phyloP scores from a whole-genome alignment of 176 grass and related monocot genomes.

The Aegilops sharonensis region DNA sequence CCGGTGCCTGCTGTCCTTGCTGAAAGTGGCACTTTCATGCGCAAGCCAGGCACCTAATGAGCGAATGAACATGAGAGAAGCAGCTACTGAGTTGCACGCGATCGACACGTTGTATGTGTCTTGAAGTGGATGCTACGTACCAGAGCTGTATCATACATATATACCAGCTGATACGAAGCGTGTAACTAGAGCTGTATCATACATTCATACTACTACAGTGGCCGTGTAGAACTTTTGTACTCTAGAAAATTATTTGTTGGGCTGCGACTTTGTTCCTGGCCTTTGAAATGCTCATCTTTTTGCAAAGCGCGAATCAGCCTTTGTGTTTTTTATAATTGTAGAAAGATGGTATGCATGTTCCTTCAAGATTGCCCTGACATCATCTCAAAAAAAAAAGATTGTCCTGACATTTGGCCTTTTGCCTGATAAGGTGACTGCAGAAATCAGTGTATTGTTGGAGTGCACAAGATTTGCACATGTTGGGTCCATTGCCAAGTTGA shows the following conservation, averaged over 20 bases:
- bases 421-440: not conserved
- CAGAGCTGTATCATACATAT: too few relatives aligned
- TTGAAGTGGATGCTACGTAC: not conserved
- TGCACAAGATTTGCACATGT: not conserved
- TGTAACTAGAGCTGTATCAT: not conserved
- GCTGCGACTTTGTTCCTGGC: not conserved
- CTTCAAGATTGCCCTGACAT: not conserved
- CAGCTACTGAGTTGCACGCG: not conserved
- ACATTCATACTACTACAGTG: too few relatives aligned
- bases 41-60: not conserved
- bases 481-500: not conserved
- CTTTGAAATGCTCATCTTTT: not conserved
- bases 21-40: conserved; percentile 25
- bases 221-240: not conserved
- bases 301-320: not conserved
- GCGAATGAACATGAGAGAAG: conserved; percentile 15
- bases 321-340: not conserved
- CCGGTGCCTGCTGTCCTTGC: not conserved
- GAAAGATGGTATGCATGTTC: not conserved
- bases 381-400: not conserved
- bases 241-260: not conserved
- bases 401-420: not conserved
- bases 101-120: not conserved
- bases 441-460: not conserved
- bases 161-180: not conserved